These are phyloP conservation scores for Penicillium sp. DNA, from an alignment of 2,329 filamentous ascomycete species.

Conservation along the genomic window DNA sequence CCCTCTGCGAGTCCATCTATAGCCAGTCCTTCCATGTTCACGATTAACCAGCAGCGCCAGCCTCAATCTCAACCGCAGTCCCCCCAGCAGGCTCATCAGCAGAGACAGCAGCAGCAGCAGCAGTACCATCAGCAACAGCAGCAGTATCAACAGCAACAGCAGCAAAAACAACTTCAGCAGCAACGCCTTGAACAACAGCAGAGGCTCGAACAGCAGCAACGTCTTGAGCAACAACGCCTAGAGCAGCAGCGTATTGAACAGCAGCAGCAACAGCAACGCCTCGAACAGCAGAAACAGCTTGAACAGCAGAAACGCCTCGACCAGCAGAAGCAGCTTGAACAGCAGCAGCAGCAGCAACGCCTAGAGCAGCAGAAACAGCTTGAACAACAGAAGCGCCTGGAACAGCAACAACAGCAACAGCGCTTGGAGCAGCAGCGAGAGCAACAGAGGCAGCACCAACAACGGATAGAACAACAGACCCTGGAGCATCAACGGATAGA, in stretches of 20 bases:
- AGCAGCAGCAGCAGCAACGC: constrained; percentile 21
- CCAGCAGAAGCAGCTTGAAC: constrained; percentile 12
- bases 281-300: constrained; percentile 15
- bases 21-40: constrained; percentile 25
- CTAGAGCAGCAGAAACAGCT: constrained; percentile 17
- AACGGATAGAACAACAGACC: constrained; percentile 8
- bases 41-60: constrained; percentile 22
- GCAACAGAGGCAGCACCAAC: constrained; percentile 7
- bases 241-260: constrained; percentile 20
- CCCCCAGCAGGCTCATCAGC: constrained; percentile 28
- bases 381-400: constrained; percentile 18
- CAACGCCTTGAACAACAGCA: constrained; percentile 20
- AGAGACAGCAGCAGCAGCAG: constrained; percentile 24
- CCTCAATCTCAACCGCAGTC: constrained; percentile 27
- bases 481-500: constrained; percentile 9
- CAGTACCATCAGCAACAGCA: constrained; percentile 22
- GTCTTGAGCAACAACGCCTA: constrained; percentile 7
- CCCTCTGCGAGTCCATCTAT: constrained; percentile 23
- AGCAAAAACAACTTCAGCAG: constrained; percentile 20
- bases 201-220: constrained; percentile 11
- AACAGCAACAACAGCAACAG: constrained; percentile 17
- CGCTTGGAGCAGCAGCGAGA: constrained; percentile 17
- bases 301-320: constrained; percentile 19
- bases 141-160: constrained; percentile 19
- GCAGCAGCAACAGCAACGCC: constrained; percentile 16